phyloP scores from a whole-genome alignment of 2,329 filamentous ascomycete species.

The Trichoderma sp. region DNA sequence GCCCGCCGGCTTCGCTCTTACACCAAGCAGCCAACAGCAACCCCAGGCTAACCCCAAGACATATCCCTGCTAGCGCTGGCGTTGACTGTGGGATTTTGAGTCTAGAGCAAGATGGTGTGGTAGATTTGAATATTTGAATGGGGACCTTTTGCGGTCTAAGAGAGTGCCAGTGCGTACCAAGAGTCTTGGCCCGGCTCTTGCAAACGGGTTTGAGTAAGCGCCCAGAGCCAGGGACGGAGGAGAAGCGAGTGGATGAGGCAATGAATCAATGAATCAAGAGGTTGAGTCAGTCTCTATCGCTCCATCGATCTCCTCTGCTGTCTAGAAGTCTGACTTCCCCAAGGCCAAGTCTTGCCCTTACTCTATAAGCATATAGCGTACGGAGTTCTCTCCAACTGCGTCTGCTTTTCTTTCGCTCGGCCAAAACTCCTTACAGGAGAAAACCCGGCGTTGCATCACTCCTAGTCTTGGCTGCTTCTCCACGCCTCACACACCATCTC shows the following conservation, averaged over 20 bases:
- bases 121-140: not conserved
- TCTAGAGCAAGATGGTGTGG: not conserved
- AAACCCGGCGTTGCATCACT: not conserved
- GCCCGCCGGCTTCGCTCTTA: not conserved
- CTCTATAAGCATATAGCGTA: not conserved
- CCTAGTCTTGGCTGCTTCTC: not conserved
- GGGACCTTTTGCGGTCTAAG: not conserved
- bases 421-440: not conserved
- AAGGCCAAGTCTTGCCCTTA: not conserved
- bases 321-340: not conserved
- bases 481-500: not conserved
- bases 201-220: not conserved
- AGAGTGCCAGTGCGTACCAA: not conserved
- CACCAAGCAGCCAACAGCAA: not conserved
- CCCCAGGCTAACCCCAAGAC: not conserved
- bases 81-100: not conserved
- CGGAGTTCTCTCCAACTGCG: not conserved
- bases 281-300: not conserved
- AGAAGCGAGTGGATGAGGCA: not conserved
- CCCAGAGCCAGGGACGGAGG: not conserved
- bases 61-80: not conserved
- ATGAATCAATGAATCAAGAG: not conserved
- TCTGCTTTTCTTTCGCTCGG: not conserved
- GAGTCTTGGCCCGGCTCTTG: slow-evolving; percentile 5
- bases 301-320: not conserved